Evolutionary conservation across 2,329 filamentous ascomycete species (phyloP).

Genomic region (Westerdykella sp.): DNA sequence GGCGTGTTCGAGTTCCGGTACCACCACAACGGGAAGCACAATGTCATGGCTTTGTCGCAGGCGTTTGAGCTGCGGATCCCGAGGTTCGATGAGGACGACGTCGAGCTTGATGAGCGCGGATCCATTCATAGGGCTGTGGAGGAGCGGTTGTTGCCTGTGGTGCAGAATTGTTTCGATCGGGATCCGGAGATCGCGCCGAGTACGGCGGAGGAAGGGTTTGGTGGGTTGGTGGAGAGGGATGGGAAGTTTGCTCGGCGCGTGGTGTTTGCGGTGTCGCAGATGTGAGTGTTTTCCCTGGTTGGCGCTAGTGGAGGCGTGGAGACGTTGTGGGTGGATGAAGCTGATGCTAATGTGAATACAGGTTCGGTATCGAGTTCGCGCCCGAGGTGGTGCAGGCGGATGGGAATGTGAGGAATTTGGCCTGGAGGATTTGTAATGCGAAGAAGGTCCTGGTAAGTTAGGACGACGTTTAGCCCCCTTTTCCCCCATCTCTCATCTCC

Average conservation of each 20-base stretch:
- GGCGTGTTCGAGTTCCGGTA: constrained; percentile 96
- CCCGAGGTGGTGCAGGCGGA: constrained; percentile 88
- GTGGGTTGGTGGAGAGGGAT: constrained; percentile 75
- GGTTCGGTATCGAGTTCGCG: constrained; percentile 89
- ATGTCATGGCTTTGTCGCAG: constrained; percentile 86
- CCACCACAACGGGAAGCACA: constrained; percentile 88
- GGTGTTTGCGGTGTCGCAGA: constrained; percentile 89
- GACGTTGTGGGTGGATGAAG: background rate
- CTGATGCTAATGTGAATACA: constrained; percentile 21
- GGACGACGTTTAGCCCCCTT: background rate
- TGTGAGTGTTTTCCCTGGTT: constrained; percentile 52
- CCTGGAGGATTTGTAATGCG: constrained; percentile 91
- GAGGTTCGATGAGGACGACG: constrained; percentile 70
- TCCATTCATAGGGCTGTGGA: constrained; percentile 67
- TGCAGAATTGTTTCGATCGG: constrained; percentile 87
- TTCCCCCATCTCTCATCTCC: background rate
- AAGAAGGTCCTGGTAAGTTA: constrained; percentile 82
- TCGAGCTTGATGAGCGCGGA: constrained; percentile 54
- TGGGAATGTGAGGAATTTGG: constrained; percentile 81
- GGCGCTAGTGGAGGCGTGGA: background rate
- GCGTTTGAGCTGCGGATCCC: constrained; percentile 86
- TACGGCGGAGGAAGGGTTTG: constrained; percentile 74
- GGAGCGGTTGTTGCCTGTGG: constrained; percentile 68
- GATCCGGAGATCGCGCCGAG: constrained; percentile 85
- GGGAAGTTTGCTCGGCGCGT: constrained; percentile 84